These are phyloP conservation scores for Pleodorina starrii DNA, from an alignment of 139 green algal species.

Conservation along the genomic window DNA sequence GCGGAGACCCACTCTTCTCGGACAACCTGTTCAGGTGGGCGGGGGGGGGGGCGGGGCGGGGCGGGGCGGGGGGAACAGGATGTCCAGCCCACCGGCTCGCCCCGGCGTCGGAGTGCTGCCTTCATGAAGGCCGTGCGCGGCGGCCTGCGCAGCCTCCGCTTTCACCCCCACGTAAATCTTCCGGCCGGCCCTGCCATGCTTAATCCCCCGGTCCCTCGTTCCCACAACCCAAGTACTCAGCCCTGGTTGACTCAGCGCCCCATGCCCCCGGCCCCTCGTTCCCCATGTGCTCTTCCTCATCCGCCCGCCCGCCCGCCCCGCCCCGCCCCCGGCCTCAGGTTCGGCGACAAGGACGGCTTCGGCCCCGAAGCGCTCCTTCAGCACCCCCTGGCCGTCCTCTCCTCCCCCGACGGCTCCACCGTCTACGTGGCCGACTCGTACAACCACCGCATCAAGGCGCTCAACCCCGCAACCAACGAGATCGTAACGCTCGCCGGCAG, in stretches of 20 bases:
- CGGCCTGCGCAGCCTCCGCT: too few species aligned
- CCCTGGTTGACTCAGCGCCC: too few species aligned
- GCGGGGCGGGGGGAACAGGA: not conserved
- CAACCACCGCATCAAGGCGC: slow-evolving; percentile 85
- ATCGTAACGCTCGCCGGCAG: slow-evolving; percentile 73
- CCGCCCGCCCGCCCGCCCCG: not conserved
- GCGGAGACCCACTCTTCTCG: slow-evolving; percentile 81
- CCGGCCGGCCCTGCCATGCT: too few species aligned
- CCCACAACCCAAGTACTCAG: too few species aligned
- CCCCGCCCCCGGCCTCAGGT: too few species aligned
- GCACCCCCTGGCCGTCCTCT: slow-evolving; percentile 73
- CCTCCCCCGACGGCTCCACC: slow-evolving; percentile 45
- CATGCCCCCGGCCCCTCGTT: too few species aligned
- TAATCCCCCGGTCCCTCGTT: too few species aligned
- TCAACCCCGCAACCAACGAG: slow-evolving; percentile 67
- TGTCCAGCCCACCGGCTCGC: too few species aligned
- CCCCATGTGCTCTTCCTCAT: not conserved
- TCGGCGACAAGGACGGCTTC: slow-evolving; percentile 81
- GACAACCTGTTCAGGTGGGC: slow-evolving; percentile 84
- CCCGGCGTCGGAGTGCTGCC: too few species aligned
- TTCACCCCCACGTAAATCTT: too few species aligned
- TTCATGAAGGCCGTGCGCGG: too few species aligned
- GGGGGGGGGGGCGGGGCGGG: not conserved
- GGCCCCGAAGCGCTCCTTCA: slow-evolving; percentile 74
- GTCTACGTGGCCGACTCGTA: slow-evolving; percentile 86